Conservation (phyloP, 2,329 filamentous ascomycete genomes). For the Dactylellina haptotyla region DNA sequence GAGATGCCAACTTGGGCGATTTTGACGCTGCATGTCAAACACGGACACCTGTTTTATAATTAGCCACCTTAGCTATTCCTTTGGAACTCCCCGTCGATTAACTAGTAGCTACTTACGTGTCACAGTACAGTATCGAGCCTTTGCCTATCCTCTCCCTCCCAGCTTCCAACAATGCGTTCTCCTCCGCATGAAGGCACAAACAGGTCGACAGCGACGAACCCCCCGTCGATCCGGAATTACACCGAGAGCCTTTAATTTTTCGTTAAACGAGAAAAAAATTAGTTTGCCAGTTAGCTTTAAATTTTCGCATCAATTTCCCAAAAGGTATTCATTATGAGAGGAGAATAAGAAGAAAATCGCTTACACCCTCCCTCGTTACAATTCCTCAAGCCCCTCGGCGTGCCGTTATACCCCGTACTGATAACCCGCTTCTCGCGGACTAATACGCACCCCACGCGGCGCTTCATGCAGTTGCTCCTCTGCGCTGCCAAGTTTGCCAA, state of each 20-base stretch:
- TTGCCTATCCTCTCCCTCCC: slow-evolving; percentile 88
- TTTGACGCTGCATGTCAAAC: slow-evolving; percentile 97
- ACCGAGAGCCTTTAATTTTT: slow-evolving; percentile 71
- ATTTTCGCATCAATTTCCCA: slow-evolving; percentile 19
- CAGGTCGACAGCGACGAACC: slow-evolving; percentile 85
- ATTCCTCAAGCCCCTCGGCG: slow-evolving; percentile 86
- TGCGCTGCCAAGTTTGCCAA: slow-evolving; percentile 90
- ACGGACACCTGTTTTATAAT: slow-evolving; percentile 73
- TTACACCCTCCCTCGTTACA: slow-evolving; percentile 90
- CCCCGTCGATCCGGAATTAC: slow-evolving; percentile 77
- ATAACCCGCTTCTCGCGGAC: slow-evolving; percentile 87
- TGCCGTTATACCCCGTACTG: slow-evolving; percentile 96
- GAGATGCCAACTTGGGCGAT: slow-evolving; percentile 95
- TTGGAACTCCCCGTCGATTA: background rate
- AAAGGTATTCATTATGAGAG: background rate
- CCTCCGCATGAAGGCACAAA: slow-evolving; percentile 96
- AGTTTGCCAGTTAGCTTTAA: slow-evolving; percentile 13
- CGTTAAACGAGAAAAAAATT: too few species aligned
- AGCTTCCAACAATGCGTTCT: slow-evolving; percentile 94
- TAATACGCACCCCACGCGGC: slow-evolving; percentile 91
- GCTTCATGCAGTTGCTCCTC: slow-evolving; percentile 97
- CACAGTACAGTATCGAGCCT: slow-evolving; percentile 86
- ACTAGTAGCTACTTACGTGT: slow-evolving; percentile 68
- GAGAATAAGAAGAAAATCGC: slow-evolving; percentile 56
- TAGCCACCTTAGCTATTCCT: background rate